Evolutionary conservation across 208 protist species (phyloP).

Genomic region (Pavlovales sp.): DNA sequence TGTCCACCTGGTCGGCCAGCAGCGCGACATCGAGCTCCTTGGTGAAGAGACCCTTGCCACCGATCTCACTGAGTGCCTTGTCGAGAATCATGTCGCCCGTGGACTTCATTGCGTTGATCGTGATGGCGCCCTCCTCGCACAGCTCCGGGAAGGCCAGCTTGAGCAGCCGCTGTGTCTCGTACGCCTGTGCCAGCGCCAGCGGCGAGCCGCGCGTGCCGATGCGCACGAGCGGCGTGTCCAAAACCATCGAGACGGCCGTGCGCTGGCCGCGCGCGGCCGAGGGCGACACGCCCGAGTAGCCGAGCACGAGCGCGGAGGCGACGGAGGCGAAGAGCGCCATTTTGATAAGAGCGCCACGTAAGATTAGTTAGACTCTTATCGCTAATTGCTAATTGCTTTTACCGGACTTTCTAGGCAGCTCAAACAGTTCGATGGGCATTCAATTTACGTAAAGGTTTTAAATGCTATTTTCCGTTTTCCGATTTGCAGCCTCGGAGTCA

Average conservation of each 20-base stretch:
- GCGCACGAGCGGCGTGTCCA: slow-evolving; percentile 12
- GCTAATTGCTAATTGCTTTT: too few relatives aligned
- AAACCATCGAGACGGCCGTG: background rate
- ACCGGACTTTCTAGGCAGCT: too few relatives aligned
- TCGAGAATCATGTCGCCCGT: slow-evolving; percentile 39
- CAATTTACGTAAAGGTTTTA: too few relatives aligned
- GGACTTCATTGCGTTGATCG: slow-evolving; percentile 43
- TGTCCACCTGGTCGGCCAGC: slow-evolving; percentile 19
- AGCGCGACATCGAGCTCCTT: slow-evolving; percentile 43
- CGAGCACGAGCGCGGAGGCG: too few relatives aligned
- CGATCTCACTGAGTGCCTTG: slow-evolving; percentile 32
- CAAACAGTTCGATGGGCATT: too few relatives aligned
- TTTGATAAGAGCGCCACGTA: too few relatives aligned
- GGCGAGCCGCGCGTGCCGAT: slow-evolving; percentile 47
- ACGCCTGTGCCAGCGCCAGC: slow-evolving; percentile 48
- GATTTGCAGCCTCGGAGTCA: too few relatives aligned
- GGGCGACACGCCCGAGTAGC: too few relatives aligned
- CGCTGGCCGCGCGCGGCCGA: too few relatives aligned
- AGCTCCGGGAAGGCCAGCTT: slow-evolving; percentile 36
- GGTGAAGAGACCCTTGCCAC: slow-evolving; percentile 42
- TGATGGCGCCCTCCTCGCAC: slow-evolving; percentile 19
- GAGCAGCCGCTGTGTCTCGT: slow-evolving; percentile 42
- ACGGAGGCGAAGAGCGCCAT: too few relatives aligned
- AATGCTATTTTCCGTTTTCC: too few relatives aligned
- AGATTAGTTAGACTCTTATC: too few relatives aligned